These are phyloP conservation scores for Gliomastix tumulicola DNA, from an alignment of 2,329 filamentous ascomycete species.

Conservation along the genomic window DNA sequence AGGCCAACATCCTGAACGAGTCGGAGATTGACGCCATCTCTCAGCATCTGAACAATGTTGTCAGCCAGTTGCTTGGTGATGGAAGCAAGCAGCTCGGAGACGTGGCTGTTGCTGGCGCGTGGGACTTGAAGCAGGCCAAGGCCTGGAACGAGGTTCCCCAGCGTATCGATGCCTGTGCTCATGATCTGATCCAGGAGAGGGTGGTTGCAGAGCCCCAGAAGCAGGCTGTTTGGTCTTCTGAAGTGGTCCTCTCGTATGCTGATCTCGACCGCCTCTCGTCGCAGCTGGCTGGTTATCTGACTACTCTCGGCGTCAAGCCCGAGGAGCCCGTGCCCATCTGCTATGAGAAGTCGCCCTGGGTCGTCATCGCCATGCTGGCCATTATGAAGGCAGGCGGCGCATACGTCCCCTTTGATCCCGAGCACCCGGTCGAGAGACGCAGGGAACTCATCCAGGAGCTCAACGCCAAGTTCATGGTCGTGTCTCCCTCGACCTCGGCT, in stretches of 20 bases:
- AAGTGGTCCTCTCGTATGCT: slow-evolving; percentile 23
- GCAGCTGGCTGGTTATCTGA: slow-evolving; percentile 1
- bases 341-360: not conserved
- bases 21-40: not conserved
- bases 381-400: slow-evolving; percentile 1
- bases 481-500: slow-evolving; percentile 1
- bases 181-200: not conserved
- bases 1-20: not conserved
- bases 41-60: not conserved
- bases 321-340: slow-evolving; percentile 7
- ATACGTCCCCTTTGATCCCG: slow-evolving; percentile 1
- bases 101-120: slow-evolving; percentile 1
- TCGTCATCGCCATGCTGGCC: not conserved
- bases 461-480: slow-evolving; percentile 5
- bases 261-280: slow-evolving; percentile 14
- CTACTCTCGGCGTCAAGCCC: slow-evolving; percentile 12
- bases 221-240: slow-evolving; percentile 4
- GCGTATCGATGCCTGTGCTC: not conserved
- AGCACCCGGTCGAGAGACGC: not conserved
- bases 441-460: slow-evolving; percentile 5
- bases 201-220: slow-evolving; percentile 6
- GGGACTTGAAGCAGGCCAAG: slow-evolving; percentile 3
- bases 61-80: not conserved
- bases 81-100: not conserved
- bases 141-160: slow-evolving; percentile 2